Conservation (phyloP, 2,329 filamentous ascomycete genomes). For the Venturia nashicola region DNA sequence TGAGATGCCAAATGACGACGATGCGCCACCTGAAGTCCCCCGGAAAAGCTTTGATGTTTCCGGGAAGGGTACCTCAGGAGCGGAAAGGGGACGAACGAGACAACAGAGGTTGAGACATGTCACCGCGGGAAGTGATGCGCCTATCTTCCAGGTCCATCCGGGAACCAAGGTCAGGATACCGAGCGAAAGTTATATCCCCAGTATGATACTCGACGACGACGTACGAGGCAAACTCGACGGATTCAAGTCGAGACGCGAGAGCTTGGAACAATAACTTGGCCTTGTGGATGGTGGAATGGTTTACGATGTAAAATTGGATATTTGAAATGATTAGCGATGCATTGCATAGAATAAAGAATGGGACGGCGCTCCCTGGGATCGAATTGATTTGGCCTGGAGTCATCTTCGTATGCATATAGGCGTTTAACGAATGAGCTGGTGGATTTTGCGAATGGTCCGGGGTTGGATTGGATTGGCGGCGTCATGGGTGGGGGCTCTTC, state of each 20-base stretch:
- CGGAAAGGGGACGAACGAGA: background rate
- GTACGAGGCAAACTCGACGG: constrained; percentile 1
- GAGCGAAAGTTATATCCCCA: constrained; percentile 23
- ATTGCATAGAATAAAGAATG: background rate
- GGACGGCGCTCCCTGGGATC: background rate
- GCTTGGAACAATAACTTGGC: background rate
- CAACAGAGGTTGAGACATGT: background rate
- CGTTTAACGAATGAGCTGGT: background rate
- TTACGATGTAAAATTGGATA: background rate
- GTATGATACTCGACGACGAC: constrained; percentile 24
- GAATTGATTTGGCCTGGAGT: background rate
- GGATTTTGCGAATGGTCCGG: background rate
- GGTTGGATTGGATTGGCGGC: background rate
- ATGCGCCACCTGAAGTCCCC: background rate
- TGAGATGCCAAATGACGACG: background rate
- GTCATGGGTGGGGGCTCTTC: background rate
- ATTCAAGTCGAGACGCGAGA: background rate
- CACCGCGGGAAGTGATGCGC: constrained; percentile 19
- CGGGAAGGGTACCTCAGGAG: background rate
- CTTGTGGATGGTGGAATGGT: background rate
- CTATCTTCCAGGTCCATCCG: constrained; percentile 27
- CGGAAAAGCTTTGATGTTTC: background rate
- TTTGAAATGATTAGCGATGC: background rate
- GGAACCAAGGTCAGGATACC: constrained; percentile 28
- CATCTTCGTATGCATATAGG: background rate